Evolutionary conservation across 495 filamentous ascomycete genomes (phyloP), one percentile per base, ranked within the genome.

Genomic region (Trichoderma orchidacearum): DNA sequence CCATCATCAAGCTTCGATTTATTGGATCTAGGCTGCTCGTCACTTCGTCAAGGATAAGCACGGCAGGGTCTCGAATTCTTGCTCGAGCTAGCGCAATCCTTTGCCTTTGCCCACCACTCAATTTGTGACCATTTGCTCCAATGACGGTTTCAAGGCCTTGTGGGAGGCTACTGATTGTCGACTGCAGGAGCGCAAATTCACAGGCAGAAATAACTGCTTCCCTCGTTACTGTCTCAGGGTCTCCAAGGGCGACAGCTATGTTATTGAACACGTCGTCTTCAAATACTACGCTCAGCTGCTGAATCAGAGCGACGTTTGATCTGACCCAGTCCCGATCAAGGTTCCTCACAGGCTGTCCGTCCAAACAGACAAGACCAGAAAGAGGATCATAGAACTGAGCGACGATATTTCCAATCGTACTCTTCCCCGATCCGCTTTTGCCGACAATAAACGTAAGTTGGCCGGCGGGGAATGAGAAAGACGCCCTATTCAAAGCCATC

Each of bases 341-440:
- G 0, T 68, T 70, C 17, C 80, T 62, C n/a, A 93, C 72, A 0
- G 79, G 67, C 11, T 75, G 62, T 0, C 82, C 84, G 60, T 94
- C 91, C 2, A 98, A 69, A 0, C 76, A 59, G 21, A 96, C 85
- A 5, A 80, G 62, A 0, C 93, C 93, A 0, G 71, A 69, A 0
- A 66, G 69, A 2, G 87, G 81, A 9, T 78, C 68, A 62, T 96
- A 96, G 63, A 91, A 87, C 30, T 83, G 77, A 53, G 89, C 69
- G 2, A 98, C 72, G 2, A 98, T 70, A 62, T 89, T 90, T 2
- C 84, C 82, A 8, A 98, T 63, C 0, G 93, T 97, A 63, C 88
- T 95, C 66, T 98, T 98, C 0, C 93, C 93, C 12, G 90, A 95
- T 1, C 93, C 93, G 61, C 90, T 95, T 55, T 76, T 77, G 2